Conservation (phyloP, 176 grass and related monocot species). For the Aegilops speltoides region DNA sequence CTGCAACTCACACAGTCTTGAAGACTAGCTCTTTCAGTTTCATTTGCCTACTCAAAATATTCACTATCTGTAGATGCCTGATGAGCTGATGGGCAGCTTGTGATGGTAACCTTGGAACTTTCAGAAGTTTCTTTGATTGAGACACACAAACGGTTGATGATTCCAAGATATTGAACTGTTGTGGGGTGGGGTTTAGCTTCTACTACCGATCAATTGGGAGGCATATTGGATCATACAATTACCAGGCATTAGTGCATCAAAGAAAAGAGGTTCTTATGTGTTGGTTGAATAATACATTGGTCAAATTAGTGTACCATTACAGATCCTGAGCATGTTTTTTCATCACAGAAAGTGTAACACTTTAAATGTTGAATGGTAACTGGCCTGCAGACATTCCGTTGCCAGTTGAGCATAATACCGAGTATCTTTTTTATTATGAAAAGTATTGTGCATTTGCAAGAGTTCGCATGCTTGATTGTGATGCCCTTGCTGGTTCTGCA, state of each 20-base stretch:
- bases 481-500: neutral
- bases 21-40: neutral
- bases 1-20: neutral
- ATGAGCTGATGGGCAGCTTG: neutral
- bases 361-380: neutral
- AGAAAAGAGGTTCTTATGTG: neutral
- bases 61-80: neutral
- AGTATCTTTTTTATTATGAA: no score
- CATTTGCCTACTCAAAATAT: neutral
- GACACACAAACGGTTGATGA: neutral
- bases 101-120: neutral
- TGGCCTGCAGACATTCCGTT: neutral
- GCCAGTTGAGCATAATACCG: neutral
- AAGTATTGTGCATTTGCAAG: neutral
- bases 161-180: neutral
- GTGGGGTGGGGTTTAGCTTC: neutral
- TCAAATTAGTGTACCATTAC: no score
- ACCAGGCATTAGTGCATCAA: neutral
- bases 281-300: slow-evolving; percentile 9
- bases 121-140: neutral
- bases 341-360: neutral
- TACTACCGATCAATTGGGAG: neutral
- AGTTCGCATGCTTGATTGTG: neutral
- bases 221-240: neutral
- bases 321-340: neutral